Evolutionary conservation across 2,329 filamentous ascomycete species (phyloP), one percentile per base, ranked within the genome.

Genomic region (Verticillium isaacii): DNA sequence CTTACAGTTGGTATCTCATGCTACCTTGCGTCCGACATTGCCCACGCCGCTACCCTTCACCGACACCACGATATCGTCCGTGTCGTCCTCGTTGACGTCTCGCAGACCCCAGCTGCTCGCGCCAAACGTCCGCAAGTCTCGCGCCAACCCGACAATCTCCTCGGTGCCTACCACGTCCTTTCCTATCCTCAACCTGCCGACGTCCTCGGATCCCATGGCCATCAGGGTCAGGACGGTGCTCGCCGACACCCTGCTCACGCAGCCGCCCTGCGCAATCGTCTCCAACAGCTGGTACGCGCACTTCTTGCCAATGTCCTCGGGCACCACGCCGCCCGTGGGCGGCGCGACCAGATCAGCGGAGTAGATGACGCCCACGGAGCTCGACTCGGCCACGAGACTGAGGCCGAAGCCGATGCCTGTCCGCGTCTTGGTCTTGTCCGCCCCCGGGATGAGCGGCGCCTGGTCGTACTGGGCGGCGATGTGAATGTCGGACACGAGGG

Each of bases 151-250:
- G 61, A 99, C 84, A 60, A 92, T 81, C 63, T 92, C 89, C 72
- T 97, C 92, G 2, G 88, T 90, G 0, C 88, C 93, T 56, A 98
- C 77, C 0, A 97, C 87, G 56, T 94, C 90, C 68, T 87, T 88
- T 36, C 93, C 92, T 62, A 99, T 73, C 65, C 91, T 86, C 67
- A 99, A 75, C 63, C 95, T 85, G 5, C 95, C 95, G 15, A 99
- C 93, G 74, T 99, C 95, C 73, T 98, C 95, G 1, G 90, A 92
- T 0, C 95, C 95, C 95, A 99, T 98, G 37, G 93, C 92, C 95
- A 99, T 99, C 65, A 99, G 80, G 19, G 89, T 91, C 60, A 99
- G 75, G 66, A 97, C 83, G 0, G 89, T 94, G 3, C 86, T 81
- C 5, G 89, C 88, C 2, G 92, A 90, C 3, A 89, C 83, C 15